These are phyloP conservation scores for Clitoria ternatea DNA, from an alignment of 306 rosid species.

Conservation along the genomic window DNA sequence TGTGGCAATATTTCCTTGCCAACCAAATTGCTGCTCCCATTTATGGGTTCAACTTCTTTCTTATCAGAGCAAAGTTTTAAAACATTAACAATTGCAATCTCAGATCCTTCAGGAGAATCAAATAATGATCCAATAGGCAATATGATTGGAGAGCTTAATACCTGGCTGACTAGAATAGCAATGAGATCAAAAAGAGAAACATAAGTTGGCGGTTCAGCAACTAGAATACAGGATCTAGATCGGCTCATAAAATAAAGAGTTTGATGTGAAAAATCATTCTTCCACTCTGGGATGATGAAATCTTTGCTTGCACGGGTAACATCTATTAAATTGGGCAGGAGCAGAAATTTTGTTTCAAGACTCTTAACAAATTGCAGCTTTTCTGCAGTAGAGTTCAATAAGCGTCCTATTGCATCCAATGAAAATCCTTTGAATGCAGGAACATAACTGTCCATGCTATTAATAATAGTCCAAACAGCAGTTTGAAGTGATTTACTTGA, in stretches of 20 bases:
- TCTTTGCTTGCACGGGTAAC: slow-evolving; percentile 60
- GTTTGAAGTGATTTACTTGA: slow-evolving; percentile 68
- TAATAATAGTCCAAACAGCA: slow-evolving; percentile 78
- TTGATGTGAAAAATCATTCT: slow-evolving; percentile 51
- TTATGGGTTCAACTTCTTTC: slow-evolving; percentile 59
- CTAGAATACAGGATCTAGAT: slow-evolving; percentile 59
- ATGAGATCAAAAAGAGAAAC: slow-evolving; percentile 71
- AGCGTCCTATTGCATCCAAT: slow-evolving; percentile 38
- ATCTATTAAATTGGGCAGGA: slow-evolving; percentile 71
- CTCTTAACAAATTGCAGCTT: slow-evolving; percentile 79
- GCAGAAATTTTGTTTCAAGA: slow-evolving; percentile 74
- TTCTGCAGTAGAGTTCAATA: slow-evolving; percentile 62
- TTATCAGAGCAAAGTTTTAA: slow-evolving; percentile 79
- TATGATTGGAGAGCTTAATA: slow-evolving; percentile 75
- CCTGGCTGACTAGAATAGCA: slow-evolving; percentile 82
- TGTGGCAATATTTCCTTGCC: slow-evolving; percentile 85
- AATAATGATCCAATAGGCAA: slow-evolving; percentile 83
- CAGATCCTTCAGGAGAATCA: slow-evolving; percentile 82
- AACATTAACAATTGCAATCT: slow-evolving; percentile 64
- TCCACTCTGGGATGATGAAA: slow-evolving; percentile 70
- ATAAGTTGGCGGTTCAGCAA: slow-evolving; percentile 87
- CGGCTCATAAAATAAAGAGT: slow-evolving; percentile 68
- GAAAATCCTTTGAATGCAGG: slow-evolving; percentile 52
- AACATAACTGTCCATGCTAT: slow-evolving; percentile 63
- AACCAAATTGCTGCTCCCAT: slow-evolving; percentile 53